Conservation (phyloP, 108 stramenopile genomes). For the Bacterosira constricta region DNA sequence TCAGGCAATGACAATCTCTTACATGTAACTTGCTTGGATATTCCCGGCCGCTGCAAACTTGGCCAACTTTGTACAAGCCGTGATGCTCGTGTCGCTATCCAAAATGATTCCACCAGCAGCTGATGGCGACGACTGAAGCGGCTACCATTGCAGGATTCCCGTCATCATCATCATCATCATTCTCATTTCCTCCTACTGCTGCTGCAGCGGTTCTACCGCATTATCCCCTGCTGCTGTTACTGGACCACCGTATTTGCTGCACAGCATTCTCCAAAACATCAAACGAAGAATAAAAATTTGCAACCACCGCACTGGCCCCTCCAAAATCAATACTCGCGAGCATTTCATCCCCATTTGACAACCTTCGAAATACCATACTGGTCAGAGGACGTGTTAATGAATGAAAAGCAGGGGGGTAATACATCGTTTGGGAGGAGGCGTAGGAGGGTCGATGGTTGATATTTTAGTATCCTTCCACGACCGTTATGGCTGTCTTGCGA, state of each 20-base stretch:
- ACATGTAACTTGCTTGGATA: constrained; percentile 82
- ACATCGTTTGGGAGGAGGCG: constrained; percentile 23
- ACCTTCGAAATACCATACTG: constrained; percentile 55
- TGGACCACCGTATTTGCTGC: no score
- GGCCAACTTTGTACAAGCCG: constrained; percentile 19
- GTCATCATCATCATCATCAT: background rate
- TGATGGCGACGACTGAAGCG: background rate
- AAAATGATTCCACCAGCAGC: constrained; percentile 26
- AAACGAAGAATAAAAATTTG: background rate
- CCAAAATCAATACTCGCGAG: constrained; percentile 57
- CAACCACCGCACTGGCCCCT: constrained; percentile 43
- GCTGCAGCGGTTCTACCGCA: background rate
- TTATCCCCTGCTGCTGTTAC: background rate
- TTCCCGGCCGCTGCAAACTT: constrained; percentile 74
- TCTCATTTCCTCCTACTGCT: background rate
- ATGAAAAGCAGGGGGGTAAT: constrained; percentile 54
- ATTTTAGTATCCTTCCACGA: no score
- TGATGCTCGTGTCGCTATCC: constrained; percentile 19
- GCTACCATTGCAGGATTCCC: background rate
- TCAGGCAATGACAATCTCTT: no score
- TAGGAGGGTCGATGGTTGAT: constrained; percentile 14
- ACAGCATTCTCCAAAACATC: no score
- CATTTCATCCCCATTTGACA: constrained; percentile 68
- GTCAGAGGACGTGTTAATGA: constrained; percentile 57
- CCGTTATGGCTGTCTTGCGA: background rate